Conservation (phyloP, 1,139 yeast genomes). For the Kodamaea plutei region DNA sequence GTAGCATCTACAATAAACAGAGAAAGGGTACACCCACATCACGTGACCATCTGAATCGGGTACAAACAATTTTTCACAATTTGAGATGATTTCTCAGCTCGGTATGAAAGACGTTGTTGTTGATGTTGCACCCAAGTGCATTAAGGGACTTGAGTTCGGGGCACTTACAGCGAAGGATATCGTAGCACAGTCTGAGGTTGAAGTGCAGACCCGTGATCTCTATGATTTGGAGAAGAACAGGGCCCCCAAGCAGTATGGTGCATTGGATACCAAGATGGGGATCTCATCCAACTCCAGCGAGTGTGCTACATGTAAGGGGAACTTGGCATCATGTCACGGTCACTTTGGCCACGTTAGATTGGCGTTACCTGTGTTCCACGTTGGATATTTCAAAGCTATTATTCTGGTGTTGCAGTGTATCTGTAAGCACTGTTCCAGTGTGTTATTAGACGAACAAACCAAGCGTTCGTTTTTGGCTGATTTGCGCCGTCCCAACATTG, state of each 20-base stretch:
- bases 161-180: constrained; percentile 90
- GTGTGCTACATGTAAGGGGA: constrained; percentile 90
- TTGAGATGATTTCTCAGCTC: neutral
- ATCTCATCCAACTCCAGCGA: constrained; percentile 80
- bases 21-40: no score
- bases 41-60: constrained; percentile 1
- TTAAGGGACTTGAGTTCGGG: constrained; percentile 88
- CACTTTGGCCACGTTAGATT: constrained; percentile 94
- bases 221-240: constrained; percentile 90
- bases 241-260: constrained; percentile 75
- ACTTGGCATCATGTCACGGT: constrained; percentile 93
- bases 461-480: constrained; percentile 70
- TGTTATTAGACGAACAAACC: constrained; percentile 69
- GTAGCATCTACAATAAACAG: no score
- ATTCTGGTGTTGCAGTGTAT: constrained; percentile 86
- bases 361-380: constrained; percentile 95
- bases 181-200: constrained; percentile 90
- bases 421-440: constrained; percentile 84
- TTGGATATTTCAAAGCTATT: constrained; percentile 91
- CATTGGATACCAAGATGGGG: constrained; percentile 91
- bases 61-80: neutral
- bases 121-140: constrained; percentile 85
- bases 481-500: constrained; percentile 81
- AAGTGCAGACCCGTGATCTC: constrained; percentile 84
- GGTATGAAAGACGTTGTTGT: constrained; percentile 74